A percentile compares a stretch with the other conserved stretches of the same genome.
These are phyloP conservation scores for Cryptococcus wingfieldii DNA, from an alignment of 1,284 basidiomycete genomes.

Conservation along the genomic window DNA sequence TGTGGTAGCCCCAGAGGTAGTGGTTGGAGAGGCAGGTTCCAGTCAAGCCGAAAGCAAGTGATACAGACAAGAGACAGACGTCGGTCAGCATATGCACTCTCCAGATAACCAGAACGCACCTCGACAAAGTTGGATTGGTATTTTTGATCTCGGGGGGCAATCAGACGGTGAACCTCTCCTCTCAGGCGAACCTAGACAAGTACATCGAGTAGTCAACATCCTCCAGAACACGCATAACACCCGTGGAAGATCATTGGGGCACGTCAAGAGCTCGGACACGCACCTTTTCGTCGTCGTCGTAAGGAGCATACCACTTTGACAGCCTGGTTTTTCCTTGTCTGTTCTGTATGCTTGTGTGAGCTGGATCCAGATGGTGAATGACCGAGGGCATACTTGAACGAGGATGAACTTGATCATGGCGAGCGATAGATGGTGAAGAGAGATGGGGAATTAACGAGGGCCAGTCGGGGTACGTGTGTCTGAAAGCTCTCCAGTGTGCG, in stretches of 20 bases:
- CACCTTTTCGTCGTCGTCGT: slow-evolving; percentile 93
- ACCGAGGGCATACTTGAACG: slow-evolving; percentile 61
- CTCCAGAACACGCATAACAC: no score
- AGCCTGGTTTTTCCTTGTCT: slow-evolving; percentile 95
- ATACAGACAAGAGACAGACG: not conserved
- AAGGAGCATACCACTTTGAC: slow-evolving; percentile 96
- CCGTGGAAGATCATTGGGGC: not conserved
- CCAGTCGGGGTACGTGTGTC: not conserved
- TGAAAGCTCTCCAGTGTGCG: not conserved
- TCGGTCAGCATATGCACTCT: not conserved
- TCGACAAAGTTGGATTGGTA: slow-evolving; percentile 99
- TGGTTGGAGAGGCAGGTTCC: not conserved
- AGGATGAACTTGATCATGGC: slow-evolving; percentile 88
- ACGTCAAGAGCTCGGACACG: slow-evolving; percentile 15
- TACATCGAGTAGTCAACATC: not conserved
- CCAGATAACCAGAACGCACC: slow-evolving; percentile 54
- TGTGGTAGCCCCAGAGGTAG: not conserved
- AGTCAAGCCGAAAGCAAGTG: not conserved
- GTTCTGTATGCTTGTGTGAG: slow-evolving; percentile 57
- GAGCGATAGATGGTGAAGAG: not conserved
- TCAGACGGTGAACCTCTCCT: slow-evolving; percentile 90
- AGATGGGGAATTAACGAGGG: not conserved
- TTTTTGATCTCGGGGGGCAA: slow-evolving; percentile 96
- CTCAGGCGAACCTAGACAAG: slow-evolving; percentile 69
- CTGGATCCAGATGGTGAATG: not conserved